These are phyloP conservation scores for Thraustochytrium sp. DNA, from an alignment of 352 stramenopile species.

Conservation along the genomic window DNA sequence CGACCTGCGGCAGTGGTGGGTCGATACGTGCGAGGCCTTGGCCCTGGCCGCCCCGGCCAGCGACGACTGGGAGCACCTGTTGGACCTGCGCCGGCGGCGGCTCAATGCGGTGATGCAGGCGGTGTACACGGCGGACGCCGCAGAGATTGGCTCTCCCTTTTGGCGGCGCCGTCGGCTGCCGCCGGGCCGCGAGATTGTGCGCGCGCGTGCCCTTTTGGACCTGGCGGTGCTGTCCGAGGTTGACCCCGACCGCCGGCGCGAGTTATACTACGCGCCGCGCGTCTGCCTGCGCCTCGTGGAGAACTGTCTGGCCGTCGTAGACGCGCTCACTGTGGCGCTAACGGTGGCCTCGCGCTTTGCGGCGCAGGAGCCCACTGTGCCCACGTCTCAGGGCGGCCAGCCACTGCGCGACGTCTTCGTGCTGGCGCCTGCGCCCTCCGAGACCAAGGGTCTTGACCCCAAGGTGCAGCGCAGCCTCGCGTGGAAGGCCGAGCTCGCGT, in stretches of 20 bases:
- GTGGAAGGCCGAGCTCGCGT: not conserved
- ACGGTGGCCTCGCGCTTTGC: conserved; percentile 6
- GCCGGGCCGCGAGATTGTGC: not conserved
- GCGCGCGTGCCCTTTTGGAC: conserved; percentile 17
- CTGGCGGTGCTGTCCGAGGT: conserved; percentile 6
- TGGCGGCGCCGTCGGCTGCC: not conserved
- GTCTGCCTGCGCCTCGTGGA: conserved; percentile 2
- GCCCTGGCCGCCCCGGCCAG: not conserved
- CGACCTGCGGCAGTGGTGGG: not conserved
- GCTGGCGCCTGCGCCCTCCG: not conserved
- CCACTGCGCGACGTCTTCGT: conserved; percentile 17
- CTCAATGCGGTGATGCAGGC: conserved; percentile 24
- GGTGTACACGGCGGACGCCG: conserved; percentile 13
- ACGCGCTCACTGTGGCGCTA: conserved; percentile 6
- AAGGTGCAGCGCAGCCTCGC: conserved; percentile 7
- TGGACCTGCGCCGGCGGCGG: not conserved
- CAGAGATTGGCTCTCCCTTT: not conserved
- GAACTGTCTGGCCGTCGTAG: conserved; percentile 1
- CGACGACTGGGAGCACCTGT: conserved; percentile 7
- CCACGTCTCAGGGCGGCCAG: not conserved
- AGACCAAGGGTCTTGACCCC: not conserved
- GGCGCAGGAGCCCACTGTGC: conserved; percentile 14
- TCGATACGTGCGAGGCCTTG: not conserved
- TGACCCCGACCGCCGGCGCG: not conserved
- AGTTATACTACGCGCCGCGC: not conserved